Evolutionary conservation across 2,329 filamentous ascomycete genomes (phyloP).

Genomic region (Parasarocladium wereldwijsianum): DNA sequence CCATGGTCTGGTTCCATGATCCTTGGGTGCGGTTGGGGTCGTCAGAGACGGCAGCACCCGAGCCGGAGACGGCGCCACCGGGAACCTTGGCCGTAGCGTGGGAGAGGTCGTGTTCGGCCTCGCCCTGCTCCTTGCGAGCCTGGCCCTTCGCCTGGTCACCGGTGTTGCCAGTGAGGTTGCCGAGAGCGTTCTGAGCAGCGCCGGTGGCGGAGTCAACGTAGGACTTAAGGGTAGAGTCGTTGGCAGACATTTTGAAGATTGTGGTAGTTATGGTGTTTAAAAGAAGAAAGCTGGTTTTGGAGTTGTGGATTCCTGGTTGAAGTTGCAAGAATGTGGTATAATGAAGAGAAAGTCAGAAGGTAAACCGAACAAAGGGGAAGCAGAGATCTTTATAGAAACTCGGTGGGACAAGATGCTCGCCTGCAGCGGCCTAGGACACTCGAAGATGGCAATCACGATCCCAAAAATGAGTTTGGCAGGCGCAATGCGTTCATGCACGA

Average conservation of each 20-base stretch:
- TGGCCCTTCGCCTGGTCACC: constrained; percentile 53
- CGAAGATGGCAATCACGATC: background rate
- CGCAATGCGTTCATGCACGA: background rate
- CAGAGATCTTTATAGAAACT: background rate
- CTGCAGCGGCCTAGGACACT: no score
- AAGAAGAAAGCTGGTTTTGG: constrained; percentile 4
- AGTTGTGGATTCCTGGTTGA: constrained; percentile 2
- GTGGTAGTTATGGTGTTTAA: constrained; percentile 3
- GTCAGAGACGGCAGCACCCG: constrained; percentile 58
- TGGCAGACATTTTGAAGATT: constrained; percentile 14
- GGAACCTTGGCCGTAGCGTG: constrained; percentile 64
- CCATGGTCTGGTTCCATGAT: constrained; percentile 79
- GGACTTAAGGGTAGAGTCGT: constrained; percentile 60
- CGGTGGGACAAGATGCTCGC: no score
- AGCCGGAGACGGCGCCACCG: constrained; percentile 51
- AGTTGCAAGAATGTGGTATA: background rate
- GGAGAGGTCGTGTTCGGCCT: constrained; percentile 56
- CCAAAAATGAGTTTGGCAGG: background rate
- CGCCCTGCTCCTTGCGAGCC: constrained; percentile 47
- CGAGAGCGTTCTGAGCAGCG: constrained; percentile 56
- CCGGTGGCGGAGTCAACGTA: constrained; percentile 61
- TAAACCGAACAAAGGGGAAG: background rate
- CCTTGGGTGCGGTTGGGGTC: constrained; percentile 57
- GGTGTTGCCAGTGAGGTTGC: constrained; percentile 57
- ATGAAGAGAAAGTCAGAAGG: background rate